Conservation (phyloP, 345 rosid species). For the Streptanthus diversifolius region DNA sequence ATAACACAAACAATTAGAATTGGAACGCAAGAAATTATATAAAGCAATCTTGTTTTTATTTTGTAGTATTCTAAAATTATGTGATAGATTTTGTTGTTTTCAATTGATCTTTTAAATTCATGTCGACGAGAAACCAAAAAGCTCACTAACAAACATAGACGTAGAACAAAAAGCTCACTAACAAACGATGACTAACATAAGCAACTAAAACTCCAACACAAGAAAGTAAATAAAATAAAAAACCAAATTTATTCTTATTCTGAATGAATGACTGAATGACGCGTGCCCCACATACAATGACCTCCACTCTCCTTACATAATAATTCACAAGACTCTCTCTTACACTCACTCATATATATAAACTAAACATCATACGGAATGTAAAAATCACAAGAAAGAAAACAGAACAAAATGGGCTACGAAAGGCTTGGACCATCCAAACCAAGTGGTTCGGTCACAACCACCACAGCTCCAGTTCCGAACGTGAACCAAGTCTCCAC, state of each 20-base stretch:
- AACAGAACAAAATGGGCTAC: conserved; percentile 41
- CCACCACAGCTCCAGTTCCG: background rate
- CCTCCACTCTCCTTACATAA: conserved; percentile 9
- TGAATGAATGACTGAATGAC: conserved; percentile 12
- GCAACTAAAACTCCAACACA: background rate
- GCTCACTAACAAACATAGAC: conserved; percentile 10
- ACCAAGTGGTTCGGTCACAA: conserved; percentile 26
- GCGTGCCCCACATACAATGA: conserved; percentile 27
- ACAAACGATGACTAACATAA: conserved; percentile 12
- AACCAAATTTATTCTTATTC: conserved; percentile 13
- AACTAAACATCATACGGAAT: background rate
- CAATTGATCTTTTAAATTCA: background rate
- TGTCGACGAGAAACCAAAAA: conserved; percentile 14
- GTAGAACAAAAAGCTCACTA: background rate
- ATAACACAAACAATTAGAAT: background rate
- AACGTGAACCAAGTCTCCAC: conserved; percentile 18
- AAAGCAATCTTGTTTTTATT: background rate
- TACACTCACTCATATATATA: conserved; percentile 7
- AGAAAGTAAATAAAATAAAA: background rate
- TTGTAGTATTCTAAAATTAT: background rate
- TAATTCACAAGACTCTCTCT: background rate
- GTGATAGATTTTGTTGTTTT: background rate
- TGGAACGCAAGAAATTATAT: background rate
- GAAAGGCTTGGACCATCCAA: conserved; percentile 46
- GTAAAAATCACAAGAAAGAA: background rate